A percentile compares a stretch with the other conserved stretches of the same genome.
Conservation (phyloP, 2,329 filamentous ascomycete species). For the Colletotrichum caudatum region DNA sequence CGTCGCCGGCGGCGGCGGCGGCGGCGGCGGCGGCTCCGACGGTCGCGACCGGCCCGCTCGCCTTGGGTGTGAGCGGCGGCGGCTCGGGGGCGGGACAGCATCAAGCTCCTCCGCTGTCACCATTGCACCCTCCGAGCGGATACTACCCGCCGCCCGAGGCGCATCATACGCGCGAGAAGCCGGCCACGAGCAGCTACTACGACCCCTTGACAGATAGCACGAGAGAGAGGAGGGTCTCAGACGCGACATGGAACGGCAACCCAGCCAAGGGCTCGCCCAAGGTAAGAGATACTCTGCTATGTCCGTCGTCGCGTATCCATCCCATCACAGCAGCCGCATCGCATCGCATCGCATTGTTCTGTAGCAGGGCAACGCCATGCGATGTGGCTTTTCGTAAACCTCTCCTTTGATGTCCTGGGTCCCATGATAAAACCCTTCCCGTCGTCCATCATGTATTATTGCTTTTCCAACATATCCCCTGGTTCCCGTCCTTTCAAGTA, state of each 20-base stretch:
- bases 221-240: constrained; percentile 60
- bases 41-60: constrained; percentile 40
- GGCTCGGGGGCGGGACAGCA: constrained; percentile 42
- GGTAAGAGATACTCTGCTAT: constrained; percentile 54
- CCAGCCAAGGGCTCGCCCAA: constrained; percentile 59
- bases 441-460: constrained; percentile 24
- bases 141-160: constrained; percentile 54
- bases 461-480: constrained; percentile 13
- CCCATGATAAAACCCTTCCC: constrained; percentile 1
- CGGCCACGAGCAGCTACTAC: constrained; percentile 62
- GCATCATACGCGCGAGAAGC: constrained; percentile 55
- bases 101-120: constrained; percentile 52
- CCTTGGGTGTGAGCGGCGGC: constrained; percentile 35
- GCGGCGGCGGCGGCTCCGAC: too few species aligned
- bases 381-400: not conserved
- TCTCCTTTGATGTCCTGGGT: not conserved
- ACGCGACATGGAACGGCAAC: constrained; percentile 58
- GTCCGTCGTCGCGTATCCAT: constrained; percentile 1
- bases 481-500: not conserved
- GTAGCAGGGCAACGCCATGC: constrained; percentile 5
- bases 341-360: not conserved
- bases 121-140: constrained; percentile 57
- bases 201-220: constrained; percentile 65
- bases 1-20: constrained; percentile 45
- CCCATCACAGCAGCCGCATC: not conserved